Conservation (phyloP, 257 asterid genomes). For the Echium plantagineum region DNA sequence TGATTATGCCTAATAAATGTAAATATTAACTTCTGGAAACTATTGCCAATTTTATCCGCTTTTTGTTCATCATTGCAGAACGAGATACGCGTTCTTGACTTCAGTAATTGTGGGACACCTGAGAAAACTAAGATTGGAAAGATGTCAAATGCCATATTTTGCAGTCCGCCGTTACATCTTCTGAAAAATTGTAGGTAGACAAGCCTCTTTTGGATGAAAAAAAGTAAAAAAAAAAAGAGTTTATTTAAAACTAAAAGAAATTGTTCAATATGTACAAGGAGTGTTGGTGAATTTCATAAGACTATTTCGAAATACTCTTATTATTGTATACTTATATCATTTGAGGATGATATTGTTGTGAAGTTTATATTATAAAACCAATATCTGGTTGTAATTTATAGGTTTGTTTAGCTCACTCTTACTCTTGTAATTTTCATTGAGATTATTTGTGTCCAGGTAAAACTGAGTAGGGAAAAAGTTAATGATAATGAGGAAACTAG, state of each 20-base stretch:
- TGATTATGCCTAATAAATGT: background rate
- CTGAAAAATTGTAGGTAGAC: constrained; percentile 60
- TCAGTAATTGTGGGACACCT: constrained; percentile 79
- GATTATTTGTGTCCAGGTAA: no score
- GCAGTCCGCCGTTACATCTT: constrained; percentile 66
- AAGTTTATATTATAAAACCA: no score
- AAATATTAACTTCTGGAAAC: no score
- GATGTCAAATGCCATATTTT: constrained; percentile 22
- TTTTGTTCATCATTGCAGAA: constrained; percentile 24
- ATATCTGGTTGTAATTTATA: no score
- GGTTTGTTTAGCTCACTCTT: no score
- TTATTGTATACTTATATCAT: no score
- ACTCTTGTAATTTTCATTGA: no score
- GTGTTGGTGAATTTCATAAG: background rate
- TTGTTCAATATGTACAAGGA: no score
- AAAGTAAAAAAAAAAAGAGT: background rate
- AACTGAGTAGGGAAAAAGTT: no score
- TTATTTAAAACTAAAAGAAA: no score
- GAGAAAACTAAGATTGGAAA: constrained; percentile 35
- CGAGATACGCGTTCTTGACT: constrained; percentile 74
- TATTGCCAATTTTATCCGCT: background rate
- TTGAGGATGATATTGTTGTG: no score
- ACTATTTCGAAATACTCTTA: constrained; percentile 1
- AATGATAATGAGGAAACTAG: no score
- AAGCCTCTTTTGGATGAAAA: background rate